These are phyloP conservation scores for Cruciata laevipes DNA, from an alignment of 257 asterid species.

Conservation along the genomic window DNA sequence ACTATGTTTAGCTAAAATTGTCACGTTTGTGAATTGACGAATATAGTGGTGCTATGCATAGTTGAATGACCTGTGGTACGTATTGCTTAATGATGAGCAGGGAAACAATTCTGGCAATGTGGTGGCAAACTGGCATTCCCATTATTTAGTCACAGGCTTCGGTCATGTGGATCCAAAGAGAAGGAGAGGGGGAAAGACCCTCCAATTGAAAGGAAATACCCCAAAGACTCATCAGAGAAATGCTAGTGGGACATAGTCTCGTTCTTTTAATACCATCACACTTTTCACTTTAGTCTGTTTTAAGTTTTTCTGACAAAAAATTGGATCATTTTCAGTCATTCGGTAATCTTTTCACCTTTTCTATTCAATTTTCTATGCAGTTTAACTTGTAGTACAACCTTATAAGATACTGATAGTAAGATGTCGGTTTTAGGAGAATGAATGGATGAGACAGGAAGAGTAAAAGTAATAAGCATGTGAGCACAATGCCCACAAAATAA, in stretches of 20 bases:
- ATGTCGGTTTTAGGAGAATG: neutral
- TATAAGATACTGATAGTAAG: no score
- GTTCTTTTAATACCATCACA: neutral
- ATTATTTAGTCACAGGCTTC: neutral
- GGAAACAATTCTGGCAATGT: neutral
- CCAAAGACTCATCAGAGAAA: neutral
- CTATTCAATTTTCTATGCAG: no score
- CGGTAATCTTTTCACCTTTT: no score
- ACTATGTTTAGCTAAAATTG: no score
- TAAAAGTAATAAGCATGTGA: slow-evolving; percentile 31
- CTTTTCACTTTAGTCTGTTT: no score
- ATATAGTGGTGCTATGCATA: neutral
- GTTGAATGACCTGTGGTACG: neutral
- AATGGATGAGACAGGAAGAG: neutral
- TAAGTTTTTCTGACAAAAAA: neutral
- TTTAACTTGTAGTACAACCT: no score
- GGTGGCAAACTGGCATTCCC: slow-evolving; percentile 6
- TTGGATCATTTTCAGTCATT: no score
- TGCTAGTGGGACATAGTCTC: slow-evolving; percentile 24
- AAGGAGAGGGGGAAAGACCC: slow-evolving; percentile 2
- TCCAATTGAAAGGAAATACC: neutral
- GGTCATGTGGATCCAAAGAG: slow-evolving; percentile 11
- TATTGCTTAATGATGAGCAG: neutral
- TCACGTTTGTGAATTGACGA: no score
- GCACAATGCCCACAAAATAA: slow-evolving; percentile 36